Evolutionary conservation across 805 yeast genomes (phyloP).

Genomic region (Yarrowia sp.): DNA sequence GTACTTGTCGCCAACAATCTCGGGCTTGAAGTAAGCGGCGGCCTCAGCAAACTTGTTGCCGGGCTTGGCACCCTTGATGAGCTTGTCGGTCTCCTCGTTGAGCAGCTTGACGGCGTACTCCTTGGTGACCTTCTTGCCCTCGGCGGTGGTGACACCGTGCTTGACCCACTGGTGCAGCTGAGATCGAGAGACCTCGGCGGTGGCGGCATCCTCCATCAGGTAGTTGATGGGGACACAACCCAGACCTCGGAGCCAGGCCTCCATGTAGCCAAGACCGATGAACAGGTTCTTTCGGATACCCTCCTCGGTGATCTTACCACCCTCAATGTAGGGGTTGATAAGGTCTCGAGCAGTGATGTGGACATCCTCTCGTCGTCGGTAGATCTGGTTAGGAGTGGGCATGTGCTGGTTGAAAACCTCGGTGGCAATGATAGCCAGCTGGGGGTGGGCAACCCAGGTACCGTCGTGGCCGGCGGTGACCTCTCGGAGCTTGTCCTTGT

Average conservation of each 20-base stretch:
- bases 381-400: conserved; percentile 74
- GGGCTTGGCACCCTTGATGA: conserved; percentile 48
- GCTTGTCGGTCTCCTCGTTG: conserved; percentile 55
- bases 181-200: conserved; percentile 73
- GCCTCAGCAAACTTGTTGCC: conserved; percentile 55
- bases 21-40: conserved; percentile 59
- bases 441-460: conserved; percentile 78
- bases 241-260: conserved; percentile 69
- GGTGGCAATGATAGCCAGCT: conserved; percentile 61
- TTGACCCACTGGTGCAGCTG: conserved; percentile 75
- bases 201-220: conserved; percentile 77
- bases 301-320: conserved; percentile 59
- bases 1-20: conserved; percentile 59
- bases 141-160: conserved; percentile 56
- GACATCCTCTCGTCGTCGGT: conserved; percentile 49
- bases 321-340: conserved; percentile 58
- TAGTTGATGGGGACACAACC: conserved; percentile 75
- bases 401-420: conserved; percentile 70
- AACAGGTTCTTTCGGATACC: conserved; percentile 63
- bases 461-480: conserved; percentile 70
- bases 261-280: conserved; percentile 67
- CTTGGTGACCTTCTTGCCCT: conserved; percentile 54
- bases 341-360: conserved; percentile 57
- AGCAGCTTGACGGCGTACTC: conserved; percentile 51
- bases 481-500: conserved; percentile 66